Conservation (phyloP, 2,329 filamentous ascomycete species). For the Apiospora pterosperma region DNA sequence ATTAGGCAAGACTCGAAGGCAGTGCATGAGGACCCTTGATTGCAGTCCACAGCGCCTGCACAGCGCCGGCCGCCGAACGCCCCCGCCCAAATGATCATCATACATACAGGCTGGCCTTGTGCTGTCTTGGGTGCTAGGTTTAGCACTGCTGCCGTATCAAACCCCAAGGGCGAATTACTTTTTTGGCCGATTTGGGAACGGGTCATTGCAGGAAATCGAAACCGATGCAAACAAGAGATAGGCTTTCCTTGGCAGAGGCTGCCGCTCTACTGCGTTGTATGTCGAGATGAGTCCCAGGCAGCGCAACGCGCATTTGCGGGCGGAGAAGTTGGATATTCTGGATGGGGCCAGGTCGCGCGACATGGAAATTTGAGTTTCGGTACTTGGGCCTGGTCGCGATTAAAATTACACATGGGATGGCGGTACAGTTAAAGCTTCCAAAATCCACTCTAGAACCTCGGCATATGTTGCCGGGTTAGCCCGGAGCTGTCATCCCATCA, state of each 20-base stretch:
- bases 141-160: background rate
- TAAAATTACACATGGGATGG: background rate
- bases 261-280: background rate
- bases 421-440: background rate
- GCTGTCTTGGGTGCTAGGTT: background rate
- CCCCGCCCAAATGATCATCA: background rate
- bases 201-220: background rate
- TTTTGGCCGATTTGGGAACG: background rate
- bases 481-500: background rate
- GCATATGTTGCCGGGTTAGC: background rate
- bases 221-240: background rate
- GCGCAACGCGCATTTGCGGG: background rate
- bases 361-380: background rate
- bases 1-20: no score
- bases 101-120: background rate
- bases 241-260: background rate
- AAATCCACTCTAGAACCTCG: slow-evolving; percentile 1
- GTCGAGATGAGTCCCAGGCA: background rate
- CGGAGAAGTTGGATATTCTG: no score
- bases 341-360: no score
- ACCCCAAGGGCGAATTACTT: background rate
- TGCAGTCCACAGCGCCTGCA: background rate
- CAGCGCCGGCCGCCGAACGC: background rate
- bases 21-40: background rate
- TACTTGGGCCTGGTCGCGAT: background rate